Evolutionary conservation across 169 alveolate genomes (phyloP), one percentile per base, ranked within the genome.

Genomic region (Cryptosporidium andersoni): DNA sequence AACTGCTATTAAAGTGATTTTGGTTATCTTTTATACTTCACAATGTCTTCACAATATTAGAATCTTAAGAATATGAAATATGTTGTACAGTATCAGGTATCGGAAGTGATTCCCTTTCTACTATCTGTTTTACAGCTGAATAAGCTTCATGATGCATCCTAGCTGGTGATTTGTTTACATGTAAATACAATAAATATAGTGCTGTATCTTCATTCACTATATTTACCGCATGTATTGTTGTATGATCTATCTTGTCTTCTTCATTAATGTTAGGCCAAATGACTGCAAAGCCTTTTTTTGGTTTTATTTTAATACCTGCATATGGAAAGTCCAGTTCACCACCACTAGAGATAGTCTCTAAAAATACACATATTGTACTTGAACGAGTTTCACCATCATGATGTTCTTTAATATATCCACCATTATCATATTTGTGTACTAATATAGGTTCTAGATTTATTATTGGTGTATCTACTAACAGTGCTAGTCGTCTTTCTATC

Each of bases 201-300:
- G 85, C 16, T n/a, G 40, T n/a, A 9, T 3, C 40, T 34, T 36
- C 42, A 9, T 49, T 25, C 45, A 14, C 14, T 12, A 74, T 74
- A 51, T 56, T 74, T n/a, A 74, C 85, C 2, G 85, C 85, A 16
- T 74, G 85, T 4, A 74, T 63, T 4, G 85, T 74, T 25, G 85
- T 74, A 34, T 74, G 60, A 64, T 74, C 85, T 8, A 60, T 14
- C 25, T 74, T 74, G 16, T 62, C 68, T 47, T 74, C 64, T 37
- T 66, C 42, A 37, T 74, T 49, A 43, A 48, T 45, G 52, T 74
- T 74, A 36, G 85, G 85, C 85, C 85, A 74, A 9, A 74, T 63
- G 7, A 74, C 85, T n/a, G 85, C 85, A 34, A 74, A 12, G 14
- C 85, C 85, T 36, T 74, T 74, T 48, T 74, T 74, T n/a, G 85